Percentiles rank a stretch among this genome's conserved stretches.
Evolutionary conservation across 1,284 basidiomycete species (phyloP).

Genomic region (Pterula multifida): DNA sequence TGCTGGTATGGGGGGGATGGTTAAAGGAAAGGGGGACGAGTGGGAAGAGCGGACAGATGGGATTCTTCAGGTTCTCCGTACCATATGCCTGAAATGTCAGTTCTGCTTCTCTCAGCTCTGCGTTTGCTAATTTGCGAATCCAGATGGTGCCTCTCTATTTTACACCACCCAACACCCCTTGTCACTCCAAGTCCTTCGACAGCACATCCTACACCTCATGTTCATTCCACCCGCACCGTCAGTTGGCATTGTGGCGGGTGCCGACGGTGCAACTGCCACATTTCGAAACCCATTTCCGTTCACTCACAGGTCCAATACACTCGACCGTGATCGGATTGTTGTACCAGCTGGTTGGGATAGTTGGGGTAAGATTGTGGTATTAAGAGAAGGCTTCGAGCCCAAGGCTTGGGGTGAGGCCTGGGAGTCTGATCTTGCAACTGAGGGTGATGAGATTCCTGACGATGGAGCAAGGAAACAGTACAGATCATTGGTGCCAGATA

Average conservation of each 20-base stretch:
- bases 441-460: conserved; percentile 25
- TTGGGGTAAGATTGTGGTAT: conserved; percentile 90
- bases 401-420: conserved; percentile 74
- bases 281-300: conserved; percentile 77
- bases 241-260: conserved; percentile 27
- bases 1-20: conserved; percentile 70
- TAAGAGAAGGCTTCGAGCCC: conserved; percentile 87
- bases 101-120: conserved; percentile 3
- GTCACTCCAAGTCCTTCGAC: conserved; percentile 73
- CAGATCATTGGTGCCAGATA: conserved; percentile 54
- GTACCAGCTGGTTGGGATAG: conserved; percentile 96
- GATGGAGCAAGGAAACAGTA: conserved; percentile 51
- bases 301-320: conserved; percentile 74
- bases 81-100: conserved; percentile 87
- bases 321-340: conserved; percentile 86
- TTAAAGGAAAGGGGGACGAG: conserved; percentile 75
- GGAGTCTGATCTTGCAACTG: conserved; percentile 52
- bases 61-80: conserved; percentile 88
- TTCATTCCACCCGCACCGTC: conserved; percentile 68
- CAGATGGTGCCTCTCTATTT: conserved; percentile 88
- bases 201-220: conserved; percentile 79
- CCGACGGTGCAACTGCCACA: conserved; percentile 39
- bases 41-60: conserved; percentile 96
- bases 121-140: conserved; percentile 2
- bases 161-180: conserved; percentile 79